These are phyloP conservation scores for Gnaphalium uliginosum DNA, from an alignment of 129 eudicot genomes.

Conservation along the genomic window DNA sequence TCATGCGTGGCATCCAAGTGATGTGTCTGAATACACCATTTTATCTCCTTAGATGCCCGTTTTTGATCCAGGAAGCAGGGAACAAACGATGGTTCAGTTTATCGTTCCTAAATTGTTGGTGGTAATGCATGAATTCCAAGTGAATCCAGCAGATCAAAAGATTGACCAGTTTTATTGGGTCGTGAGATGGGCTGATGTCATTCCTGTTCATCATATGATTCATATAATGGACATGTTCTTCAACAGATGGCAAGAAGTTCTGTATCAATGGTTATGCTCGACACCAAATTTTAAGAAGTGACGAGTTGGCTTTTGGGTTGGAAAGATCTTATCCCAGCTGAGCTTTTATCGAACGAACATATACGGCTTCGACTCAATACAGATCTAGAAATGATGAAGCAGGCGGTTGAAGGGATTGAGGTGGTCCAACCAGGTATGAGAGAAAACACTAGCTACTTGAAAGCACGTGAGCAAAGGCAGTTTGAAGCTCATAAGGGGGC, in stretches of 20 bases:
- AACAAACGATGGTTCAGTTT: slow-evolving; percentile 64
- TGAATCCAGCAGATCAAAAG: slow-evolving; percentile 73
- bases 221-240: slow-evolving; percentile 73
- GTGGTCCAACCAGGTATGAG: slow-evolving; percentile 69
- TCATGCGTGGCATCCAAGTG: slow-evolving; percentile 84
- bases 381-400: slow-evolving; percentile 80
- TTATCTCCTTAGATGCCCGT: slow-evolving; percentile 79
- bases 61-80: slow-evolving; percentile 79
- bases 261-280: slow-evolving; percentile 71
- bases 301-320: slow-evolving; percentile 65
- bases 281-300: slow-evolving; percentile 68
- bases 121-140: slow-evolving; percentile 61
- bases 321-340: slow-evolving; percentile 64
- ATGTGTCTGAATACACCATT: slow-evolving; percentile 62
- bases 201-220: slow-evolving; percentile 68
- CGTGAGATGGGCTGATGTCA: slow-evolving; percentile 56
- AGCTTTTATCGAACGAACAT: slow-evolving; percentile 70
- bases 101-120: slow-evolving; percentile 62
- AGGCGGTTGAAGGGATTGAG: slow-evolving; percentile 69
- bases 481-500: slow-evolving; percentile 70
- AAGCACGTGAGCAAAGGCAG: slow-evolving; percentile 57
- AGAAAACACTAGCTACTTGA: slow-evolving; percentile 29
- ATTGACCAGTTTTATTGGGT: slow-evolving; percentile 75
- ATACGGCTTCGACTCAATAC: slow-evolving; percentile 47
- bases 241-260: slow-evolving; percentile 70